Evolutionary conservation across 768 basidiomycete genomes (phyloP), one percentile per base, ranked within the genome.

Genomic region (Gelatoporia subvermispora): DNA sequence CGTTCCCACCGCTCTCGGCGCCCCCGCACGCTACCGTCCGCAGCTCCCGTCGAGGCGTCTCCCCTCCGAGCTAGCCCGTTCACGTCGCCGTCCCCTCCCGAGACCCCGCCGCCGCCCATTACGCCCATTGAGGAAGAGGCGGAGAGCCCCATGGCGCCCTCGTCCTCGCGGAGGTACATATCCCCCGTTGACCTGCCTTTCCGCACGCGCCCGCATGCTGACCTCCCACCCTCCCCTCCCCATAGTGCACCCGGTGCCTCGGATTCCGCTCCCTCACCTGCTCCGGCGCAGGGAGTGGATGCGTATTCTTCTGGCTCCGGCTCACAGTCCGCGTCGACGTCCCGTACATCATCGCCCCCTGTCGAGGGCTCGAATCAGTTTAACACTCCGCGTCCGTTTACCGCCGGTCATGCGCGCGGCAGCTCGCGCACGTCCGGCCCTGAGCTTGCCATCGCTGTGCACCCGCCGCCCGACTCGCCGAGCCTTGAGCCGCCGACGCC

Each of bases 401-500:
- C 39, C 40, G 49, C 57, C 60, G 55, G 57, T 60, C 60, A 65
- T 58, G 52, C 58, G 51, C 60, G 61, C 48, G 60, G 60, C 52
- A 61, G 60, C 50, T 62, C 63, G 31, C 63, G 59, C 55, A 60
- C 62, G 45, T 64, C 62, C 46, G 82, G 79, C 69, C 66, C 84
- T 62, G 83, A 84, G 60, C 65, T 83, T 58, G 71, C 79, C 50
- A 78, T 86, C 56, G 84, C 84, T 63, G 77, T 85, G 52, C 86
- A 84, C 69, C 82, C 79, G 24, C 83, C 84, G 52, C 86, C 87
- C 59, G 88, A 91, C 66, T 89, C 88, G 18, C 88, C 90, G 1
- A 82, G 78, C 54, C 84, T 83, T 37, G 87, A 91, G 62, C 87
- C 88, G 18, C 88, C 88, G 47, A 93, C 90, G n/a, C 90, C 90